These are phyloP conservation scores for Aspergillus quadricinctus DNA, from an alignment of 2,329 filamentous ascomycete species.

Conservation along the genomic window DNA sequence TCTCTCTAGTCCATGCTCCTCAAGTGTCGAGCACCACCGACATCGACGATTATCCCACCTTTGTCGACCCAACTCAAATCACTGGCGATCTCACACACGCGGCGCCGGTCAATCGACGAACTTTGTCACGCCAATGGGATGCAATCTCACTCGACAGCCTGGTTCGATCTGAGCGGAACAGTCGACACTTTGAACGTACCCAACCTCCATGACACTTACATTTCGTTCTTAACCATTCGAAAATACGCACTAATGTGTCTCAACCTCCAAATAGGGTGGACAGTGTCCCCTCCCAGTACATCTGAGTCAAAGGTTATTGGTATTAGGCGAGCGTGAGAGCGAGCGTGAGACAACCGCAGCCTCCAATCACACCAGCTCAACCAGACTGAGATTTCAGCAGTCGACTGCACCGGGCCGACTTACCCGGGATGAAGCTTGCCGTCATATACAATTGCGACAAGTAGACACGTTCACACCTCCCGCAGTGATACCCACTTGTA, in stretches of 20 bases:
- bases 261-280: not conserved
- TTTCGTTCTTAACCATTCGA: not conserved
- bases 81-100: slow-evolving; percentile 38
- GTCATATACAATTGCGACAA: not conserved
- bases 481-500: no score
- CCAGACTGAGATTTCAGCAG: not conserved
- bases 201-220: slow-evolving; percentile 14
- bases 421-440: not conserved
- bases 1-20: slow-evolving; percentile 34
- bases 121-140: slow-evolving; percentile 17
- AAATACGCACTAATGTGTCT: not conserved
- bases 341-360: not conserved
- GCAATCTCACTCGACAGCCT: slow-evolving; percentile 28
- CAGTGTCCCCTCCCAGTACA: not conserved
- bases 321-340: not conserved
- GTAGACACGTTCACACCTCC: not conserved
- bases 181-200: slow-evolving; percentile 13
- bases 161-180: slow-evolving; percentile 20
- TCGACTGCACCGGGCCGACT: no score
- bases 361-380: not conserved
- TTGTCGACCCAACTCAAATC: slow-evolving; percentile 39
- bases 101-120: slow-evolving; percentile 10
- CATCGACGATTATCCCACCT: slow-evolving; percentile 35
- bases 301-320: not conserved
- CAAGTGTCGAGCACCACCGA: slow-evolving; percentile 29